phyloP scores from a whole-genome alignment of 2,329 filamentous ascomycete genomes.

The Reticulascus tulasneorum region DNA sequence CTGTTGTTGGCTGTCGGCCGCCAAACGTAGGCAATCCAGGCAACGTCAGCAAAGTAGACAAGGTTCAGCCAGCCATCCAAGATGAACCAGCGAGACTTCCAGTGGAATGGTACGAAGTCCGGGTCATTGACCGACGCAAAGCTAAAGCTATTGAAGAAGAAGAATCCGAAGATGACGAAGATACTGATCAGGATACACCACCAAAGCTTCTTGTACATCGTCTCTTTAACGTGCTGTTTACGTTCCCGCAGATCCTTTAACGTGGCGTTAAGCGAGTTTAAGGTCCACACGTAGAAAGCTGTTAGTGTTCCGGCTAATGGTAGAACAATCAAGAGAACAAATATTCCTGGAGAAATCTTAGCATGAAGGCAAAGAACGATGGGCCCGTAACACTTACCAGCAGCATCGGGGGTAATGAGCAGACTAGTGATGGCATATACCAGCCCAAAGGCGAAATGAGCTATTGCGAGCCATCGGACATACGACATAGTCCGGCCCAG shows the following conservation, averaged over 20 bases:
- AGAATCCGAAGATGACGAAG: constrained; percentile 94
- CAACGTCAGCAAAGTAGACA: constrained; percentile 91
- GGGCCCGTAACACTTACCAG: constrained; percentile 59
- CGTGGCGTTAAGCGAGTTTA: constrained; percentile 90
- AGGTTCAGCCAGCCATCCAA: constrained; percentile 96
- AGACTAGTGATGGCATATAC: constrained; percentile 90
- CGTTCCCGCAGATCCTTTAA: constrained; percentile 95
- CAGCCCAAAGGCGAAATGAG: constrained; percentile 91
- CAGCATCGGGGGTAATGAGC: constrained; percentile 81
- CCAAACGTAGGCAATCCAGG: constrained; percentile 94
- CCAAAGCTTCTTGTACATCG: constrained; percentile 98
- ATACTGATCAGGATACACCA: constrained; percentile 94
- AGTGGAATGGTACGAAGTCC: constrained; percentile 92
- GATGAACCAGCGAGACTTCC: constrained; percentile 97
- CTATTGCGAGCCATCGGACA: constrained; percentile 84
- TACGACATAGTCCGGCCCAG: constrained; percentile 92
- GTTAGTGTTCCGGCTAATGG: constrained; percentile 89
- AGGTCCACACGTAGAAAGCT: constrained; percentile 97
- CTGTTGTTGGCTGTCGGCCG: constrained; percentile 94
- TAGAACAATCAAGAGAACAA: constrained; percentile 89
- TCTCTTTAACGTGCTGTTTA: constrained; percentile 87
- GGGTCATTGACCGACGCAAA: constrained; percentile 82
- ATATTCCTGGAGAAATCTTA: constrained; percentile 54
- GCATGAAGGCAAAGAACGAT: too few relatives aligned
- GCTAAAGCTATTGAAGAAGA: constrained; percentile 96